Base-by-base conservation (phyloP, 2,329 filamentous ascomycete species). In the Colletotrichum paranaense region DNA sequence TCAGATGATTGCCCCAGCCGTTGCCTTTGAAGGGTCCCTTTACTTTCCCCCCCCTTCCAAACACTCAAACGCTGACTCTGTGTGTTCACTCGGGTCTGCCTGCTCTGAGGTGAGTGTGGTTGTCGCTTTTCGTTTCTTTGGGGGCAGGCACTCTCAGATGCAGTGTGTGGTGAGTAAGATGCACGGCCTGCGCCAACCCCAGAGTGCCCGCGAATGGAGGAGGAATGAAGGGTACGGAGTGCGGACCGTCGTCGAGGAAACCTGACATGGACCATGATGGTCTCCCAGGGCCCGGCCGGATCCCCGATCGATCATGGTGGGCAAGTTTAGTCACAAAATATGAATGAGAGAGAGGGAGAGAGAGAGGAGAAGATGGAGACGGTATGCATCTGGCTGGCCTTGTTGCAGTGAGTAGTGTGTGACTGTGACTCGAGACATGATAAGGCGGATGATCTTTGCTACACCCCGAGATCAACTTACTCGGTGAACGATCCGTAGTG, bases 1-100 rank as follows among this genome's bases (percentile, higher is more conserved):
- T 55, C 65, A 72, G 65, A 63, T 42, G 53, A 63, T 49, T 26
- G 35, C 35, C 49, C 35, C 28, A 57, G 35, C 35, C 24, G 32
- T 46, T 46, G 38, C 63, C 57, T 52, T 38, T 38, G 26, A 57
- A 57, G 38, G 38, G 38, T 38, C 57, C 32, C n/a, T 35, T 24
- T 9, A 22, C 19, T 32, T 22, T 22, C 6, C 6, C 19, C 53
- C 62, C 11, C 32, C 12, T 32, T 56, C 62, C 46, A 57, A 68
- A 62, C 24, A 49, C 30, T 49, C 57, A 62, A 56, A 66, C 38
- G 42, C 28, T 22, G 64, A 16, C n/a, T 14, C n/a, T 53, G 55
- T n/a, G 3, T 35, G 32, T 35, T 24, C 24, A 46, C 32, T 11
- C 52, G 56, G n/a, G 22, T 16, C 12, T 35, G 30, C 12, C 12